phyloP scores from a whole-genome alignment of 306 rosid genomes.

The Betula pendula region DNA sequence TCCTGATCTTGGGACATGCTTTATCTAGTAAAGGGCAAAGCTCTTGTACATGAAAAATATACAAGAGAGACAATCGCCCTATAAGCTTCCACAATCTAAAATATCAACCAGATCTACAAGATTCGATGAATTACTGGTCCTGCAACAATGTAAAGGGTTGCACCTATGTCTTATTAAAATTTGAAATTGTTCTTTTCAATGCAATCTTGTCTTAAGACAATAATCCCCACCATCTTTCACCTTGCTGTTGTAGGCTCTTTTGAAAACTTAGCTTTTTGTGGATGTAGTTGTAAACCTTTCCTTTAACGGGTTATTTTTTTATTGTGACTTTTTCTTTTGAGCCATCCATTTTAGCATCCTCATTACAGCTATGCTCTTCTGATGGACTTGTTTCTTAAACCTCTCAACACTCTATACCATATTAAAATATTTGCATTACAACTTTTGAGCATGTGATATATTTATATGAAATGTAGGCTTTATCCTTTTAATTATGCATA shows the following conservation, averaged over 20 bases:
- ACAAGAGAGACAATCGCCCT: no score
- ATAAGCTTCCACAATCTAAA: no score
- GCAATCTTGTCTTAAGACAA: neutral
- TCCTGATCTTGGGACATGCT: constrained; percentile 6
- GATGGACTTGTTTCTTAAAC: constrained; percentile 4
- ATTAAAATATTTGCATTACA: neutral
- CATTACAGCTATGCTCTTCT: neutral
- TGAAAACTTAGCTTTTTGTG: neutral
- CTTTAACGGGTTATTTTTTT: neutral
- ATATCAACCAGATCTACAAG: no score
- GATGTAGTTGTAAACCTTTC: neutral
- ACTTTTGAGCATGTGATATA: neutral
- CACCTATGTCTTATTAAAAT: neutral
- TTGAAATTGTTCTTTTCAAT: neutral
- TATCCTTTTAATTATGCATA: neutral
- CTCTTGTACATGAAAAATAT: no score
- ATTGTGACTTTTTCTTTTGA: neutral
- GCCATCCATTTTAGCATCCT: neutral
- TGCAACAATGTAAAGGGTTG: neutral
- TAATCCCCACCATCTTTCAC: neutral
- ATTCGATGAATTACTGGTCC: neutral
- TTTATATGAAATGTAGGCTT: neutral
- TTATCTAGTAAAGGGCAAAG: neutral
- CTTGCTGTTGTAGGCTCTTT: neutral
- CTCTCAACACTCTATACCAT: neutral